Conservation (phyloP, 768 basidiomycete species). For the Trametes cubensis region DNA sequence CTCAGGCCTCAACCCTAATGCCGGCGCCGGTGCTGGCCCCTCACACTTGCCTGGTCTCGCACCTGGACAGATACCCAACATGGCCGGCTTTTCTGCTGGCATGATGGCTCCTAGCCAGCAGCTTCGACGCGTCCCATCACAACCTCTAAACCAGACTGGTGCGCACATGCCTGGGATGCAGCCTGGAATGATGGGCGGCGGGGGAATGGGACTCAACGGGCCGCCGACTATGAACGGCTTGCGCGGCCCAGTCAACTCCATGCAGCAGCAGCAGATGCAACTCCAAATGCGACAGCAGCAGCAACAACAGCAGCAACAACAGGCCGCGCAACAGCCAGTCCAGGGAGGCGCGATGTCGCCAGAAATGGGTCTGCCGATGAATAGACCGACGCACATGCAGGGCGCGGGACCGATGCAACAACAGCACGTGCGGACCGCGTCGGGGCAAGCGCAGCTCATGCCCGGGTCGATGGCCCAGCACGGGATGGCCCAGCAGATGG, state of each 20-base stretch:
- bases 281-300: constrained; percentile 39
- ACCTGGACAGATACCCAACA: constrained; percentile 43
- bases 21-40: constrained; percentile 35
- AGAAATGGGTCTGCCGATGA: constrained; percentile 44
- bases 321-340: constrained; percentile 35
- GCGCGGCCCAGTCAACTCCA: constrained; percentile 33
- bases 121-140: constrained; percentile 60
- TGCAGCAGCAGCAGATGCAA: constrained; percentile 38
- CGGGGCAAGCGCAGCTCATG: constrained; percentile 54
- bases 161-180: constrained; percentile 41
- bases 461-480: constrained; percentile 38
- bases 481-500: constrained; percentile 37
- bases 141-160: constrained; percentile 49
- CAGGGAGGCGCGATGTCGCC: constrained; percentile 43
- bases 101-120: constrained; percentile 42
- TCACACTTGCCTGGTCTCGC: constrained; percentile 39
- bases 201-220: constrained; percentile 47
- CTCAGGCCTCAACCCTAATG: constrained; percentile 29
- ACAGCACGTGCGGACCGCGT: constrained; percentile 47
- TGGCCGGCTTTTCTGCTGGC: constrained; percentile 42
- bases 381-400: constrained; percentile 35
- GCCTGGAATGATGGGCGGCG: constrained; percentile 35
- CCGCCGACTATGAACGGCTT: constrained; percentile 44
- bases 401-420: constrained; percentile 45
- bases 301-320: constrained; percentile 35